Base-by-base conservation (phyloP, 2,329 filamentous ascomycete genomes). In the Alternaria arbusti region DNA sequence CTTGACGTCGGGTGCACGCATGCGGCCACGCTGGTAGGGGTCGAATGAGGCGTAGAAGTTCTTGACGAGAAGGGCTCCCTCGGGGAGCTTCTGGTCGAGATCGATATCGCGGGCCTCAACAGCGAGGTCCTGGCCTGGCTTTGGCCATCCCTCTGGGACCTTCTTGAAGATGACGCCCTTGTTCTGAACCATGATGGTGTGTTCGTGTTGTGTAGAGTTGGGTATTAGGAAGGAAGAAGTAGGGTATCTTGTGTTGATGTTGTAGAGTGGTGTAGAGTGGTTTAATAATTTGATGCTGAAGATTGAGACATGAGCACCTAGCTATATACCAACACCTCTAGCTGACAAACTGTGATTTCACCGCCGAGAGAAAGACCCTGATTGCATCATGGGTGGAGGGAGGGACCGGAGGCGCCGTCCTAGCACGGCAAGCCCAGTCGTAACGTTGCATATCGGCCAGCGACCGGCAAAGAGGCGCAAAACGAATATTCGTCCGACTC, bases 1-100 rank as follows among this genome's bases (percentile, higher is more conserved):
- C 81, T 91, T 88, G 76, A 82, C 73, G 36, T 83, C 78, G 7
- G 91, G 76, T 51, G 84, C 80, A 51, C 92, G 89, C 91, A 97
- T 94, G 70, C 88, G 87, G 64, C 91, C 91, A 61, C 94, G 91
- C 84, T 92, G 88, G 83, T 96, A 97, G 2, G 93, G 93, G 80
- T 97, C 93, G 82, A 91, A 91, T 44, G 91, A 94, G 68, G 89
- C 85, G 79, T 91, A 93, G 74, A 90, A 86, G 71, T 91, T 87
- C 82, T 93, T 87, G 68, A 90, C 82, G 30, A 88, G 87, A 52
- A 96, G 79, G 44, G 93, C 90, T 67, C 91, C 90, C 47, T 86
- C 78, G 23, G 88, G 85, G 26, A 82, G 81, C 6, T 86, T 78
- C 54, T 86, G 83, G 23, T 88, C 82, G 69, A 89, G 81, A 76